Evolutionary conservation across 1,284 basidiomycete genomes (phyloP).

Genomic region (Ceratobasidium sp.): DNA sequence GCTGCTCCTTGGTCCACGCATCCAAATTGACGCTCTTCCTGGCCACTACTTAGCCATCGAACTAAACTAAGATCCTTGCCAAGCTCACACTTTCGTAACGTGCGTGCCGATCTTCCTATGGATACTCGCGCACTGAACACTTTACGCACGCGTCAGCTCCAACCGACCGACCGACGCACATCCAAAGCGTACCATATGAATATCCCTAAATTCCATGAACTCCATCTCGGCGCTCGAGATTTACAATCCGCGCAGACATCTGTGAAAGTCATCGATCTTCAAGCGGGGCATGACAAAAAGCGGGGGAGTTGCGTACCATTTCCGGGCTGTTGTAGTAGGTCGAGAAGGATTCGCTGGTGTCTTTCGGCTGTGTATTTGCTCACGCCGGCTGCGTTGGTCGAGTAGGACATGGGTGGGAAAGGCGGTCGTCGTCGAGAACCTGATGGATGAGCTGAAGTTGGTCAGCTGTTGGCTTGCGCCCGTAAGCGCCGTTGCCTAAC

Average conservation of each 20-base stretch:
- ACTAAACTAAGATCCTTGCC: background rate
- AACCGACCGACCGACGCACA: background rate
- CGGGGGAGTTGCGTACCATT: slow-evolving; percentile 66
- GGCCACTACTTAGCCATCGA: slow-evolving; percentile 33
- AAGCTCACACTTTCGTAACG: slow-evolving; percentile 80
- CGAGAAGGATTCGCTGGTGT: slow-evolving; percentile 72
- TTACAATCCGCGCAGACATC: slow-evolving; percentile 89
- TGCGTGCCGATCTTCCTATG: slow-evolving; percentile 91
- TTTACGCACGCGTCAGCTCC: slow-evolving; percentile 53
- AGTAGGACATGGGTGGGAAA: slow-evolving; percentile 46
- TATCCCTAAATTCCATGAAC: slow-evolving; percentile 81
- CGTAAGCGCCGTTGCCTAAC: background rate
- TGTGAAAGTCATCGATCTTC: slow-evolving; percentile 65
- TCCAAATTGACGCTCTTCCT: slow-evolving; percentile 88
- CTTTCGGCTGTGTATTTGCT: slow-evolving; percentile 73
- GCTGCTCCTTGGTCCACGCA: slow-evolving; percentile 85
- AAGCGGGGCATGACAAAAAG: slow-evolving; percentile 74
- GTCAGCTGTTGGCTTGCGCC: background rate
- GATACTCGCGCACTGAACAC: slow-evolving; percentile 83
- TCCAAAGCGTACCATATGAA: slow-evolving; percentile 73
- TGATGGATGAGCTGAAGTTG: background rate
- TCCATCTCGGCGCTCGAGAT: slow-evolving; percentile 72
- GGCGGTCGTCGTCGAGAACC: background rate
- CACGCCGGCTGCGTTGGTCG: slow-evolving; percentile 48
- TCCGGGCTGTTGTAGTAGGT: slow-evolving; percentile 74